Base-by-base conservation (phyloP, 2,329 filamentous ascomycete species). In the Trichocomaceae sp. region DNA sequence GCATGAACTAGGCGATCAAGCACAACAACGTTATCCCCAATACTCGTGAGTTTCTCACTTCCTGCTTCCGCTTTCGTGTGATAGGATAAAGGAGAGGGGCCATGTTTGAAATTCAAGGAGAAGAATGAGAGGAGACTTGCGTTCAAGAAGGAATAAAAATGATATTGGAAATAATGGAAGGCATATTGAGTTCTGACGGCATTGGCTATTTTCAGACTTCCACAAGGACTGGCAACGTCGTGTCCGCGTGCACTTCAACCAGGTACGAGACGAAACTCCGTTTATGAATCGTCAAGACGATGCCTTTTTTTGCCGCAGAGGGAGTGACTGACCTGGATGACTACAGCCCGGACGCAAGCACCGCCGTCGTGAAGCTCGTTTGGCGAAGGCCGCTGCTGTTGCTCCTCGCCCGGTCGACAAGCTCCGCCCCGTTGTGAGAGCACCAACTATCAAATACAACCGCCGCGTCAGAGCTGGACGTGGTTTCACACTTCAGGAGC, bases 221-320 rank as follows among this genome's bases (percentile, higher is more conserved):
- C 91, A 90, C 82, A 96, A 96, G 90, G 91, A 99, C 84, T 99
- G 93, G 93, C 91, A 97, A 81, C 89, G 90, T 82, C 89, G 91
- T 81, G 93, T 99, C 75, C 89, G 90, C 81, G 88, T 89, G 79
- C 93, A 99, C 85, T 99, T 99, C 83, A 90, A 99, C 84, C 93
- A 97, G 90, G 92, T 95, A 92, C 78, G 78, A 75, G 75, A 70
- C 46, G 44, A 52, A 29, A 55, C 10, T 20, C n/a, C 52, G 4
- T 23, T 45, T 35, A 22, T 12, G 13, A 5, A 22, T 17, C n/a
- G 17, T n/a, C 9, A 20, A 7, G 17, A 19, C 19, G 39, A 20
- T 48, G 29, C n/a, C n/a, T n/a, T n/a, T 47, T 31, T 15, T 47
- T 29, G 23, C 22, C 9, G 22, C 12, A 49, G 47, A 19, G 47